Base-by-base conservation (phyloP, 176 grass and related monocot genomes). In the Phoenix dactylifera region DNA sequence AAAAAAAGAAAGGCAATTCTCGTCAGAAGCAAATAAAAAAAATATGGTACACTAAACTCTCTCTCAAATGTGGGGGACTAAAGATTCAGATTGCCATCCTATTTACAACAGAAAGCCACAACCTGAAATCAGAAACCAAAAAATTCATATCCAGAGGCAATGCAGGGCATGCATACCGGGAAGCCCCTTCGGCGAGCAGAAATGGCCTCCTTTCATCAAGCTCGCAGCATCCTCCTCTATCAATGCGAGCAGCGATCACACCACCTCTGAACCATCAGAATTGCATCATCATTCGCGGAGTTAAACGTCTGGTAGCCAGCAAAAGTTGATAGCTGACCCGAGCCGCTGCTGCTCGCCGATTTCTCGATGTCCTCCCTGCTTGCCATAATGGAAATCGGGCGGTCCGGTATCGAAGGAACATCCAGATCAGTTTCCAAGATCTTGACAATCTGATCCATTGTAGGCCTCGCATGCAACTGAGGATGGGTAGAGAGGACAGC, bases 391-490 rank as follows among this genome's bases (percentile, higher is more conserved):
- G 87, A 64, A 44, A 97, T 78, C 4, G 81, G 51, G 1, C 87
- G 76, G 59, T 92, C 87, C 1, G 87, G 91, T 65, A 87, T 78
- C 7, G 85, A 58, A 22, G 48, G 78, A 35, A 76, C 70, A 16
- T 59, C 66, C 35, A 73, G 70, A 78, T 97, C 84, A 0, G 83
- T 73, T 70, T 97, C 93, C 24, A 97, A 60, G 59, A 97, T 92
- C 79, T 92, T 91, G 52, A 92, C 61, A 16, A 77, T 78, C 72
- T 97, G 93, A 60, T 97, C 87, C 93, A 97, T 97, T 51, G 87
- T 80, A 20, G 87, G 93, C 26, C 93, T 82, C 3, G 87, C 93
- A 17, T 97, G 83, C 35, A 92, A 73, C 58, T 97, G 84, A 32
- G 87, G 87, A 88, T 97, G 87, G 16, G 87, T 92, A 48, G 80